phyloP scores from a whole-genome alignment of 495 filamentous ascomycete genomes.

The Hypomontagnella monticulosa region DNA sequence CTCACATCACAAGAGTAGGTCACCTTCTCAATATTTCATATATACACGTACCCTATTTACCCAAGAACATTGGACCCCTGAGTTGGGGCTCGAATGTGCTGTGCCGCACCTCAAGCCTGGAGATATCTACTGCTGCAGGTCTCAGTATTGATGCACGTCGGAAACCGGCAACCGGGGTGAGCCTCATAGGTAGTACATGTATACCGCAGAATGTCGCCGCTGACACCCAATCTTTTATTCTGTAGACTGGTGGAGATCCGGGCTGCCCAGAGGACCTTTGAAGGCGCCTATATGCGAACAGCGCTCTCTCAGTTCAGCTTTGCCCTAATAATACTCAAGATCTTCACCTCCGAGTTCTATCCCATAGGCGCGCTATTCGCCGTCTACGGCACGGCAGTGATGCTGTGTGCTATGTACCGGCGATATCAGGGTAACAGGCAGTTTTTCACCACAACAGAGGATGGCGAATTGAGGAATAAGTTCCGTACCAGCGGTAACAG shows the following conservation, averaged over 20 bases:
- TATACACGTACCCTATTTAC: neutral
- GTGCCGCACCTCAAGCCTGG: neutral
- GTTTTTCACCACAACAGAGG: conserved; percentile 80
- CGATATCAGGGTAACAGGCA: conserved; percentile 91
- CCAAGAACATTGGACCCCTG: neutral
- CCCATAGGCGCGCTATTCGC: conserved; percentile 91
- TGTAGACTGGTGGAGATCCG: conserved; percentile 87
- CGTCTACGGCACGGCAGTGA: conserved; percentile 84
- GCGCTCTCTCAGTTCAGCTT: conserved; percentile 95
- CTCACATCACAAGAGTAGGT: conserved; percentile 78
- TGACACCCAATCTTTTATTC: conserved; percentile 13
- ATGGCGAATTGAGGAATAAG: conserved; percentile 67
- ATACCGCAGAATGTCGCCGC: conserved; percentile 1
- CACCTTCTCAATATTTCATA: conserved; percentile 6
- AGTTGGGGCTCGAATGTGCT: conserved; percentile 12
- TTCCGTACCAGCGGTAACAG: conserved; percentile 90
- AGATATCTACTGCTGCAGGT: conserved; percentile 5
- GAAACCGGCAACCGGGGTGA: neutral
- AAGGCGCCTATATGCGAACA: conserved; percentile 95
- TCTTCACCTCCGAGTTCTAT: conserved; percentile 96
- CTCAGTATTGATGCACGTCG: conserved; percentile 18
- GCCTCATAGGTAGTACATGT: conserved; percentile 1
- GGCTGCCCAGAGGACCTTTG: conserved; percentile 93
- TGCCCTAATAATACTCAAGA: conserved; percentile 91
- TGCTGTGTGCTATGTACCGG: conserved; percentile 81